Evolutionary conservation across 257 asterid species (phyloP).

Genomic region (Coffea canephora): DNA sequence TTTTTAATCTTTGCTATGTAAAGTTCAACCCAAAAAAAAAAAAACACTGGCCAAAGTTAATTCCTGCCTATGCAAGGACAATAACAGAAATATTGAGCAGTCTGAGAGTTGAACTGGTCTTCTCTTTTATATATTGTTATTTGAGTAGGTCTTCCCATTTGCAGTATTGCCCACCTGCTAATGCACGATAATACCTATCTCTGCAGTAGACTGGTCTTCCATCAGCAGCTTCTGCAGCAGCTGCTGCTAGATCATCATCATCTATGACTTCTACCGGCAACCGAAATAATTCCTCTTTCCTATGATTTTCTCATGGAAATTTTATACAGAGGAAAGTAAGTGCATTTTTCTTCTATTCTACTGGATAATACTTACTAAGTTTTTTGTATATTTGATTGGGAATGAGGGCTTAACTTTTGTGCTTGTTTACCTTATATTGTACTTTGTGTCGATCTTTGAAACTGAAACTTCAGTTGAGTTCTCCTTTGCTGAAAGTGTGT

Average conservation of each 20-base stretch:
- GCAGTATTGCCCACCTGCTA: constrained; percentile 86
- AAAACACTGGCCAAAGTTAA: neutral
- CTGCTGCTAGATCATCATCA: constrained; percentile 78
- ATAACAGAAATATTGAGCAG: neutral
- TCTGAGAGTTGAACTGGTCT: neutral
- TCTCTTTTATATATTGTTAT: constrained; percentile 2
- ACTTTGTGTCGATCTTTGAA: constrained; percentile 39
- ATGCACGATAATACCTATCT: constrained; percentile 71
- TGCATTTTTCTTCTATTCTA: neutral
- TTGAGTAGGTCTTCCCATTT: constrained; percentile 70
- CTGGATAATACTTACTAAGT: neutral
- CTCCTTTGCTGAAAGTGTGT: constrained; percentile 36
- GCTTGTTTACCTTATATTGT: constrained; percentile 51
- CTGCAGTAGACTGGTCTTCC: constrained; percentile 86
- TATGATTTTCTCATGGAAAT: constrained; percentile 23
- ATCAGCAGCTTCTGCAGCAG: constrained; percentile 76
- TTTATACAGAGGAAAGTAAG: neutral
- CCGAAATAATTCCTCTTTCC: constrained; percentile 78
- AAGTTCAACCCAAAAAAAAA: neutral
- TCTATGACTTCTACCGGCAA: constrained; percentile 65
- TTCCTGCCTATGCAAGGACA: neutral
- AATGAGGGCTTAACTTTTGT: neutral
- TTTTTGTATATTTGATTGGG: neutral
- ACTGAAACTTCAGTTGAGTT: constrained; percentile 40
- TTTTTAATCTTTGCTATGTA: neutral